These are phyloP conservation scores for Citrus sp. DNA, from an alignment of 345 rosid species.

Conservation along the genomic window DNA sequence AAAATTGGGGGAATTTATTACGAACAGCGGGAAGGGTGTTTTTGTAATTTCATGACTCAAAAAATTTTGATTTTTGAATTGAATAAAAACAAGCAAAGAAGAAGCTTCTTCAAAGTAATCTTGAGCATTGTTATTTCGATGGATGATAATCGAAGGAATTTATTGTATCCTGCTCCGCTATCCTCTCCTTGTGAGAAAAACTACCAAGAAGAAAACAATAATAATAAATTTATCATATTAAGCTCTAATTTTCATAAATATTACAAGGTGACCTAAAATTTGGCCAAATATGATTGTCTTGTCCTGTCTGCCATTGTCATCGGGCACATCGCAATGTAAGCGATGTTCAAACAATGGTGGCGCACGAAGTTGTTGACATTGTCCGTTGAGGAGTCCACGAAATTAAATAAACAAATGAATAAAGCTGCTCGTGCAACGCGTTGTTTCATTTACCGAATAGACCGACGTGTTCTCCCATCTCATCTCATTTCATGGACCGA, in stretches of 20 bases:
- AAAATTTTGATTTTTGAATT: not conserved
- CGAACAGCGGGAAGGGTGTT: conserved; percentile 20
- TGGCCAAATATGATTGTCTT: not conserved
- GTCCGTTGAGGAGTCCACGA: not conserved
- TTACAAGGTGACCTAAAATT: too few relatives aligned
- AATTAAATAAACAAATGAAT: too few relatives aligned
- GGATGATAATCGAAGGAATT: not conserved
- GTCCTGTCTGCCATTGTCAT: not conserved
- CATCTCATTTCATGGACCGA: too few relatives aligned
- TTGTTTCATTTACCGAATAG: not conserved
- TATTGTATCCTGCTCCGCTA: too few relatives aligned
- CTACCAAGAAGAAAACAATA: too few relatives aligned
- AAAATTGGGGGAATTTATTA: not conserved
- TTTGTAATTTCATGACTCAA: not conserved
- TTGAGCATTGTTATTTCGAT: not conserved
- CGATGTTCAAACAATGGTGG: not conserved
- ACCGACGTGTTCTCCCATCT: too few relatives aligned
- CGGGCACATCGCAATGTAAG: not conserved
- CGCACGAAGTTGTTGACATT: not conserved
- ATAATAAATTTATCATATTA: too few relatives aligned
- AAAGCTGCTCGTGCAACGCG: not conserved
- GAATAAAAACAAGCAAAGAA: not conserved
- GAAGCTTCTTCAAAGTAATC: not conserved
- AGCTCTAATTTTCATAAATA: too few relatives aligned
- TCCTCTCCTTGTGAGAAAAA: too few relatives aligned